phyloP scores from a whole-genome alignment of 1,284 basidiomycete genomes.

The Apiotrichum akiyoshidainum region DNA sequence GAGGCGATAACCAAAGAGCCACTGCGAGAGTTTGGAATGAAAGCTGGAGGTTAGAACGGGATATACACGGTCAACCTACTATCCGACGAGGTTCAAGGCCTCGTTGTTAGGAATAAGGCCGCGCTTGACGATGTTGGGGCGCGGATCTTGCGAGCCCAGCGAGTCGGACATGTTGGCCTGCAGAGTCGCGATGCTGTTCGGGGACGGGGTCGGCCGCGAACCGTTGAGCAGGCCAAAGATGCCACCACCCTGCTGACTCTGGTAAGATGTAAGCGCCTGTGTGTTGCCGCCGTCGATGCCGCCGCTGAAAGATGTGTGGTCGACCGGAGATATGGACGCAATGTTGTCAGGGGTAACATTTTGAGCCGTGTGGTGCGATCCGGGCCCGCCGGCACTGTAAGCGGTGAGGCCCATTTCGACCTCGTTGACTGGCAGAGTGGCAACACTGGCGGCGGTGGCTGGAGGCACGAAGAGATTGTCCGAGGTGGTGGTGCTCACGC shows the following conservation, averaged over 20 bases:
- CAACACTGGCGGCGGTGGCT: no score
- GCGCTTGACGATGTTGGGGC: constrained; percentile 41
- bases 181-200: neutral
- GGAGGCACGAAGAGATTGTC: neutral
- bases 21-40: constrained; percentile 31
- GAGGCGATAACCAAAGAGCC: constrained; percentile 43
- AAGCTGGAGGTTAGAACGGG: constrained; percentile 26
- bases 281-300: neutral
- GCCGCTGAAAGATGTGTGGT: constrained; percentile 1
- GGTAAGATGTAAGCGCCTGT: neutral
- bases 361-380: neutral
- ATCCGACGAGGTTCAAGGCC: constrained; percentile 34
- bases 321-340: constrained; percentile 16
- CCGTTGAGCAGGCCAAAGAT: constrained; percentile 20
- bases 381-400: neutral
- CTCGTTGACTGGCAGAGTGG: constrained; percentile 1
- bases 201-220: constrained; percentile 5
- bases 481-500: neutral
- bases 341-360: constrained; percentile 5
- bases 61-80: constrained; percentile 25
- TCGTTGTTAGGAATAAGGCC: constrained; percentile 27
- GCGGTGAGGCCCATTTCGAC: constrained; percentile 6
- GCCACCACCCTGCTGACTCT: constrained; percentile 6
- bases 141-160: constrained; percentile 36
- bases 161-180: constrained; percentile 5